Base-by-base conservation (phyloP, 495 filamentous ascomycete genomes). In the Friedmanniomyces simplex region DNA sequence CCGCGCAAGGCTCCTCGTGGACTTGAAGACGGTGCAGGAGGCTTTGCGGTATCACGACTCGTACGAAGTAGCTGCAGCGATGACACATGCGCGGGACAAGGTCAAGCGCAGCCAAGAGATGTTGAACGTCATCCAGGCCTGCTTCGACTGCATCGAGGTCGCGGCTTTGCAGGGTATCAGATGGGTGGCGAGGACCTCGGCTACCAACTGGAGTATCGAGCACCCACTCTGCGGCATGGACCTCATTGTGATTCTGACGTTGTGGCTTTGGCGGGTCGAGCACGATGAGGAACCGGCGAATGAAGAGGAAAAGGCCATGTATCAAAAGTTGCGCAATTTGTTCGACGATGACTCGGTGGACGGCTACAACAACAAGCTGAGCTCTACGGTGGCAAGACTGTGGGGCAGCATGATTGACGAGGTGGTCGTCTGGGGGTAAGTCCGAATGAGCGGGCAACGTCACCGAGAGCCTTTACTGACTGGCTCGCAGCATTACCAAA, bases 391-490 rank as follows among this genome's bases (percentile, higher is more conserved):
- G 36, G 91, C 93, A 64, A 83, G 87, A 68, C 81, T 96, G 56
- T 98, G 93, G 93, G 93, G 94, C 69, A 89, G 88, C 60, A 97
- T 97, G 85, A 80, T 98, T 63, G 91, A 97, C 71, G 94, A 96
- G 71, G 93, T 96, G 59, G 91, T 96, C 63, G 93, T 98, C 56
- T 98, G 93, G 93, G 93, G 93, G 85, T 87, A 80, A 76, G 84
- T 78, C 32, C 13, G 6, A 36, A 6, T 21, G 13, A 49, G 7
- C 46, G 16, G n/a, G n/a, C n/a, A n/a, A n/a, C n/a, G n/a, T n/a
- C n/a, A n/a, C n/a, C n/a, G 18, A 8, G 21, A 42, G 56, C 54
- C 45, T 63, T 52, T 50, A 62, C 86, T 85, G 76, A 85, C 71
- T 48, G 39, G 30, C 11, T 66, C 10, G 43, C 58, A 98, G 93